Conservation (phyloP, 1,284 basidiomycete species). For the Papiliotrema nemorosa region DNA sequence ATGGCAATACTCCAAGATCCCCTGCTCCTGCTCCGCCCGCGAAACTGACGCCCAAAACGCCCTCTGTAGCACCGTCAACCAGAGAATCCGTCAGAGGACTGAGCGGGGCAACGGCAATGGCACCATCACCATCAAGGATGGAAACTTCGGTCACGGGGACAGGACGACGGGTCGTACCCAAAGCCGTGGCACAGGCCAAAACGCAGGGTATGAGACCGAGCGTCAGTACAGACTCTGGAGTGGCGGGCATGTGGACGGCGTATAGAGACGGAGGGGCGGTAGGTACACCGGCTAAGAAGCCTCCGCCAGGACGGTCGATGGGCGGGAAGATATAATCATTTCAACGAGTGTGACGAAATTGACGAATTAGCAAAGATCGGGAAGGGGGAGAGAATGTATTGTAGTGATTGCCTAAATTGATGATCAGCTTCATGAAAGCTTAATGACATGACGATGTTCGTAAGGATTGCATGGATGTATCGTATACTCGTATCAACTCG, state of each 20-base stretch:
- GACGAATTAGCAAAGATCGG: too few species aligned
- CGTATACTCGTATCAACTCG: too few species aligned
- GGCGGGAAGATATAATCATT: conserved; percentile 9
- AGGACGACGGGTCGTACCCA: neutral
- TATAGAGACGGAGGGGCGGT: conserved; percentile 5
- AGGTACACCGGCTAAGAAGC: conserved; percentile 4
- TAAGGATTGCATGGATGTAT: too few species aligned
- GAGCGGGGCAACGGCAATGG: neutral
- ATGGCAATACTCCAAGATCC: neutral
- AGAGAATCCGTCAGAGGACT: neutral
- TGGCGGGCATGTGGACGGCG: conserved; percentile 7
- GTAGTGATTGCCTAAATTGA: too few species aligned
- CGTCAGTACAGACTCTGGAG: conserved; percentile 2
- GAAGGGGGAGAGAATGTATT: too few species aligned
- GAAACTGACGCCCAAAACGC: neutral
- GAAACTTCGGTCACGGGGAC: conserved; percentile 1
- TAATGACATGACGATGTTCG: too few species aligned
- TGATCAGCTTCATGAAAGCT: too few species aligned
- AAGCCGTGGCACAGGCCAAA: neutral
- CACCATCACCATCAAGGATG: too few species aligned
- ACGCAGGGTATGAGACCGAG: neutral
- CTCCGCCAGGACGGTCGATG: neutral
- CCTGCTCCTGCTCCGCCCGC: neutral
- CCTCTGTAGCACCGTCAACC: neutral
- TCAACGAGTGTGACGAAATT: neutral